A percentile compares a stretch with the other conserved stretches of the same genome.
phyloP scores from a whole-genome alignment of 148 eudicot genomes.

The Vaccinium vitisidaea region DNA sequence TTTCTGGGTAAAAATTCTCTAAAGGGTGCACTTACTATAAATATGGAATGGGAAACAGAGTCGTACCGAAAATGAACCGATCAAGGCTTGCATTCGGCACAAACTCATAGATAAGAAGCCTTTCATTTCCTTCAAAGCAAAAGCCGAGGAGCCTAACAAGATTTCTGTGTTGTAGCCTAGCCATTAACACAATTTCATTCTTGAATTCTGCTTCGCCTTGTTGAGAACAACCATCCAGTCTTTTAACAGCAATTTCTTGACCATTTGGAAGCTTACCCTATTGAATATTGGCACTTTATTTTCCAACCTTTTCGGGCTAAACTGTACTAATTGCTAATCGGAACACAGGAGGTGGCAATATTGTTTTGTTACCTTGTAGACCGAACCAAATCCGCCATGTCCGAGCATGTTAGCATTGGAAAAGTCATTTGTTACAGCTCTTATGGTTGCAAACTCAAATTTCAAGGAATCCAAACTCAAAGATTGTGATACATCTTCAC shows the following conservation, averaged over 20 bases:
- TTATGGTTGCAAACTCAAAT: background rate
- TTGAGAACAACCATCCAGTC: slow-evolving; percentile 18
- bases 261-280: slow-evolving; percentile 32
- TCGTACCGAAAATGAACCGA: slow-evolving; percentile 26
- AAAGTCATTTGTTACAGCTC: slow-evolving; percentile 12
- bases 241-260: slow-evolving; percentile 31
- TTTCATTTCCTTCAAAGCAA: slow-evolving; percentile 17
- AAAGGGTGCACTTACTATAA: too few species aligned
- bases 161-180: slow-evolving; percentile 31
- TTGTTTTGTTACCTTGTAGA: slow-evolving; percentile 22
- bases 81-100: slow-evolving; percentile 35
- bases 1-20: too few species aligned
- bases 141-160: slow-evolving; percentile 27
- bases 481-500: background rate
- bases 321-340: background rate
- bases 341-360: background rate
- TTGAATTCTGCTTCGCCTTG: slow-evolving; percentile 38
- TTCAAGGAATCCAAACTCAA: background rate
- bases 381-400: slow-evolving; percentile 27
- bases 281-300: too few species aligned
- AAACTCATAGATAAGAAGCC: slow-evolving; percentile 32
- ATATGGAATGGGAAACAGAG: too few species aligned
- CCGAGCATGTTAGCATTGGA: slow-evolving; percentile 16
- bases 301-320: too few species aligned
- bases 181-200: slow-evolving; percentile 30